phyloP scores from a whole-genome alignment of 148 eudicot genomes.

The Heliamphora exappendiculata region DNA sequence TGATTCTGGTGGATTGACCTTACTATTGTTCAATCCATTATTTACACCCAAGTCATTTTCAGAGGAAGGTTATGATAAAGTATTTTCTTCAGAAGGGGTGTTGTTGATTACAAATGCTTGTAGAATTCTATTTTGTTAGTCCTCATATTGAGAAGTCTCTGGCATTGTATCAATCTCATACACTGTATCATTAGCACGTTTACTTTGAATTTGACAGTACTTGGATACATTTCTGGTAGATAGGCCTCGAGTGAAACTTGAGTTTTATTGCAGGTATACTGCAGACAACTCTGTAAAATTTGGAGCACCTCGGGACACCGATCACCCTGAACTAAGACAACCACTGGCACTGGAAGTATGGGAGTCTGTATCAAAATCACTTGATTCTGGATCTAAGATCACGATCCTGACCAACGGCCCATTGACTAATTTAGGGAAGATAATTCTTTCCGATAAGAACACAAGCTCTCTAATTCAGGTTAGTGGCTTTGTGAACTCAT shows the following conservation, averaged over 20 bases:
- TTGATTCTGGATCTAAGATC: conserved; percentile 34
- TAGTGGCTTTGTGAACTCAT: not conserved
- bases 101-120: not conserved
- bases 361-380: conserved; percentile 43
- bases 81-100: not conserved
- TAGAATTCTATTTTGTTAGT: not conserved
- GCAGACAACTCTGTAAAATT: conserved; percentile 55
- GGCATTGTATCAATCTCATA: not conserved
- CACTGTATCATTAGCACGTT: not conserved
- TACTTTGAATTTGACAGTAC: not conserved
- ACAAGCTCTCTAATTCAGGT: conserved; percentile 55
- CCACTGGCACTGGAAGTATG: conserved; percentile 69
- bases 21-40: too few relatives aligned
- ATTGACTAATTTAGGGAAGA: conserved; percentile 61
- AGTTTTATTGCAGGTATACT: conserved; percentile 46
- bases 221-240: not conserved
- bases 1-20: too few relatives aligned
- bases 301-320: conserved; percentile 73
- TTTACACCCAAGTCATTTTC: too few relatives aligned
- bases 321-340: conserved; percentile 61
- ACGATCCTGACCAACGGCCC: conserved; percentile 76
- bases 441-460: conserved; percentile 45
- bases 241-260: not conserved
- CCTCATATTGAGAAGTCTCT: not conserved
- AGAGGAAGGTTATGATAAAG: not conserved